A percentile compares a stretch with the other conserved stretches of the same genome.
Evolutionary conservation across 345 rosid species (phyloP).

Genomic region (Citropsis articulata): DNA sequence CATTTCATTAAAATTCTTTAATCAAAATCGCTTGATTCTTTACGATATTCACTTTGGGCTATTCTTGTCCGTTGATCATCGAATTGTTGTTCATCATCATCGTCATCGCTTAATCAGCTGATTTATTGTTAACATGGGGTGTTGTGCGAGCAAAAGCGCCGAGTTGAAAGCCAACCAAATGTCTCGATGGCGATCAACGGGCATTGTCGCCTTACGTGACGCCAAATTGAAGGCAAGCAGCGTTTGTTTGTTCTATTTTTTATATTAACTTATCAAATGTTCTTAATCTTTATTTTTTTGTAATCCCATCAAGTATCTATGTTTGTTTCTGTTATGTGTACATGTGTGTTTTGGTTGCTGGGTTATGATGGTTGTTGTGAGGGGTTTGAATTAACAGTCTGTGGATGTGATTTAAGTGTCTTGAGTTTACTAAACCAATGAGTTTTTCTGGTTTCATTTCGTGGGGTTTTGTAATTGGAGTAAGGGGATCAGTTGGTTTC

Average conservation of each 20-base stretch:
- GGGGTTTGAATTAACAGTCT: neutral
- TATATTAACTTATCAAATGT: neutral
- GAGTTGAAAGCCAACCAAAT: slow-evolving; percentile 67
- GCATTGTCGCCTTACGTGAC: slow-evolving; percentile 90
- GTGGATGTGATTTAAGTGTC: neutral
- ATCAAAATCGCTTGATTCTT: neutral
- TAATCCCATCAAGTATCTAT: neutral
- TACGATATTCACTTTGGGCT: neutral
- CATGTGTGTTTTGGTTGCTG: neutral
- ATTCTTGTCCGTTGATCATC: neutral
- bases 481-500: neutral
- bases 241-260: neutral
- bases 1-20: neutral
- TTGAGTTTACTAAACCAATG: neutral
- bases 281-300: neutral
- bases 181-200: slow-evolving; percentile 92
- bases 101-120: slow-evolving; percentile 1
- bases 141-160: slow-evolving; percentile 65
- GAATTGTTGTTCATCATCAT: no score
- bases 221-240: slow-evolving; percentile 74
- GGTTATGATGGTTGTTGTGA: neutral
- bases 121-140: slow-evolving; percentile 53
- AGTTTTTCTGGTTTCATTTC: neutral
- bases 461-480: neutral
- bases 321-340: neutral